Conservation (phyloP, 2,329 filamentous ascomycete species). For the Mycosphaerelloides madeirae region DNA sequence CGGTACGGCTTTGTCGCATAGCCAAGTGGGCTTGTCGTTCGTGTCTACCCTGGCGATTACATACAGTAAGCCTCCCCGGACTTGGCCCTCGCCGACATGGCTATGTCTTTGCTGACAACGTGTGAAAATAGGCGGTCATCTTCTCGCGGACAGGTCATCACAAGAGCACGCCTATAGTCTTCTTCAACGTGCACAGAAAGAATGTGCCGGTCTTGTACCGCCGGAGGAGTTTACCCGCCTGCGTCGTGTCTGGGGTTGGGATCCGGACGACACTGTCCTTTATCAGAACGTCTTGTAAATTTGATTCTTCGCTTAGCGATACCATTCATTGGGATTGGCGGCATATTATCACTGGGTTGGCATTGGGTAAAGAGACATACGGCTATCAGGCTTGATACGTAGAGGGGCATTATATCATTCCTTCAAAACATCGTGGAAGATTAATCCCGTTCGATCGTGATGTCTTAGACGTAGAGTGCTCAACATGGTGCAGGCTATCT, state of each 20-base stretch:
- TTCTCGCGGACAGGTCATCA: conserved; percentile 4
- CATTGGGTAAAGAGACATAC: too few species aligned
- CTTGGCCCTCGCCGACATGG: too few species aligned
- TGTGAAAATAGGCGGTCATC: conserved; percentile 1
- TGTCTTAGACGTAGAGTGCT: too few species aligned
- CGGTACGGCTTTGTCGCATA: conserved; percentile 1
- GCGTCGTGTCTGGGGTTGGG: conserved; percentile 6
- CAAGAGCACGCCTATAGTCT: conserved; percentile 6
- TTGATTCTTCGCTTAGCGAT: too few species aligned
- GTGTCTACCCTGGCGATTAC: conserved; percentile 5
- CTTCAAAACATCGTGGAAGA: too few species aligned
- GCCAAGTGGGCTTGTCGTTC: conserved; percentile 1
- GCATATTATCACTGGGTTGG: too few species aligned
- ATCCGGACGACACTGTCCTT: neutral
- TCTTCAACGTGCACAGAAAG: conserved; percentile 1
- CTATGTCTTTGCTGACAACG: neutral
- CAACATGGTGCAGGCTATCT: too few species aligned
- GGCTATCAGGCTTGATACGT: too few species aligned
- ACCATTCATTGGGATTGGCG: too few species aligned
- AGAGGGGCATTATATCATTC: too few species aligned
- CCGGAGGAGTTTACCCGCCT: conserved; percentile 1
- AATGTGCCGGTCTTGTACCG: conserved; percentile 2
- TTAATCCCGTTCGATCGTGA: too few species aligned
- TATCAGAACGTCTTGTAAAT: conserved; percentile 4
- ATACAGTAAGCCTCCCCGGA: neutral